A percentile compares a stretch with the other conserved stretches of the same genome.
phyloP scores from a whole-genome alignment of 768 basidiomycete species.

The Boletus huronensis region DNA sequence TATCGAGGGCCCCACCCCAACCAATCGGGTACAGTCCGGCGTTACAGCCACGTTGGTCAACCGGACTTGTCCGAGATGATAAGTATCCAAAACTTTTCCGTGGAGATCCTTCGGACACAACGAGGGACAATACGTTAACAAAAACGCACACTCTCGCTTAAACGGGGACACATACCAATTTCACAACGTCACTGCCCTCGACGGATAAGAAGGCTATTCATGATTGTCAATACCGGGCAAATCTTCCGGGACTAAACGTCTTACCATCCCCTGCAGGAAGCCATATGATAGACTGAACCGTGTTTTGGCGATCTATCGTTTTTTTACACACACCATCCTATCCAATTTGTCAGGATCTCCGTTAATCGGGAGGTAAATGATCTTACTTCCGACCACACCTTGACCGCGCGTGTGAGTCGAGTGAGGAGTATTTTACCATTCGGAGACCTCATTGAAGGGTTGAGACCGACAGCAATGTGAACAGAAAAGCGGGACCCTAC shows the following conservation, averaged over 20 bases:
- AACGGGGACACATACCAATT: conserved; percentile 34
- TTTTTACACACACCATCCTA: conserved; percentile 50
- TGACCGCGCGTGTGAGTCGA: conserved; percentile 46
- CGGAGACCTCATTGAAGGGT: conserved; percentile 40
- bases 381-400: conserved; percentile 50
- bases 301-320: conserved; percentile 46
- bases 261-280: conserved; percentile 47
- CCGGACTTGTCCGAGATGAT: conserved; percentile 43
- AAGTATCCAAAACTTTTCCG: conserved; percentile 42
- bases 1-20: conserved; percentile 48
- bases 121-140: conserved; percentile 13
- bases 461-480: conserved; percentile 4
- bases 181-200: conserved; percentile 45
- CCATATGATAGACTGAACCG: conserved; percentile 52
- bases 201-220: conserved; percentile 49
- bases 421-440: conserved; percentile 44
- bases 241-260: conserved; percentile 4
- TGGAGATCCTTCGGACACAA: conserved; percentile 39
- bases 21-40: conserved; percentile 42
- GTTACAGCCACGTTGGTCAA: conserved; percentile 51
- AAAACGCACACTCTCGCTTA: conserved; percentile 6
- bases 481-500: conserved; percentile 22
- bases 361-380: not conserved
- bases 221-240: conserved; percentile 11
- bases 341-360: conserved; percentile 4